Evolutionary conservation across 2,329 filamentous ascomycete genomes (phyloP).

Genomic region (Venturia aucupariae): DNA sequence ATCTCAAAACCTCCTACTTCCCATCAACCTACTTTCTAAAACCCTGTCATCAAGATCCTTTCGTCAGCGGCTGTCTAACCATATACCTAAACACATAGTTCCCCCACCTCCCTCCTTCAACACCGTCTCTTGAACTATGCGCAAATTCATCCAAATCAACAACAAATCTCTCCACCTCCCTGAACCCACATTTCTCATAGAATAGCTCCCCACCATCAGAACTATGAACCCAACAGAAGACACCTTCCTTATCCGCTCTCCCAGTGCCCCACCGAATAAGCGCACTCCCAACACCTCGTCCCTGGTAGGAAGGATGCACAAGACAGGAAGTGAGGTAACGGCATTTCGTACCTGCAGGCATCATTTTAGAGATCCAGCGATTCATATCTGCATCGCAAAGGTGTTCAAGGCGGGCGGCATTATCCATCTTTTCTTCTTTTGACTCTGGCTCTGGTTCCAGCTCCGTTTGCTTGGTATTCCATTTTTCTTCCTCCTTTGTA

Average conservation of each 20-base stretch:
- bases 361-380: neutral
- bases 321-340: neutral
- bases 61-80: neutral
- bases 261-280: neutral
- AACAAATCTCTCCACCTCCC: neutral
- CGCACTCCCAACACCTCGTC: neutral
- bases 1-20: neutral
- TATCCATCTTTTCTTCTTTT: neutral
- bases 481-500: neutral
- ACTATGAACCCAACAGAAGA: neutral
- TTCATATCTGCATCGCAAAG: neutral
- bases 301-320: neutral
- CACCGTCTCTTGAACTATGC: too few species aligned
- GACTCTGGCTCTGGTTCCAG: neutral
- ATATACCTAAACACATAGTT: neutral
- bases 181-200: neutral
- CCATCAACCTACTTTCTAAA: neutral
- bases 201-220: neutral
- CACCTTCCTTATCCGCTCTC: neutral
- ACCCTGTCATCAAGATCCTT: too few species aligned
- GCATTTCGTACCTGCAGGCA: neutral
- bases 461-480: neutral
- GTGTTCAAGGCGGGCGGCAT: neutral
- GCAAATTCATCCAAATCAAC: conserved; percentile 4
- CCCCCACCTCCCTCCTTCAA: neutral